phyloP scores from a whole-genome alignment of 768 basidiomycete genomes.

The Hygrophoropsis aurantiaca region DNA sequence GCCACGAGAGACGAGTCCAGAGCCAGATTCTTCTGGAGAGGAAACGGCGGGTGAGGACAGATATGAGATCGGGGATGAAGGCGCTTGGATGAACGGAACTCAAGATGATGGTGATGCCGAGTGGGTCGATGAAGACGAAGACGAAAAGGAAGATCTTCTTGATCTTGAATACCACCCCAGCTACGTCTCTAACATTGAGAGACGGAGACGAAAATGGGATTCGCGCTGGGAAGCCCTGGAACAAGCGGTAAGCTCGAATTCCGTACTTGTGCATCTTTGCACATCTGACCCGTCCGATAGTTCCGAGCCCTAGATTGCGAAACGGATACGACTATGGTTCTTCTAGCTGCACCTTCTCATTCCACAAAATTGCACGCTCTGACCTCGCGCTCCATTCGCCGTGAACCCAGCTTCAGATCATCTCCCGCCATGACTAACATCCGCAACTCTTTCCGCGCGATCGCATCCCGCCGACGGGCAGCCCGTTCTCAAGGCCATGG shows the following conservation, averaged over 20 bases:
- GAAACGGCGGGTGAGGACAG: conserved; percentile 73
- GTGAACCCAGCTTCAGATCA: conserved; percentile 45
- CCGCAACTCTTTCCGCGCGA: conserved; percentile 55
- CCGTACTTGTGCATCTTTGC: not conserved
- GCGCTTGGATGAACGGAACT: conserved; percentile 32
- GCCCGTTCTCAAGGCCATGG: conserved; percentile 43
- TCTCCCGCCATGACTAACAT: conserved; percentile 53
- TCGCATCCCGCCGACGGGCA: conserved; percentile 56
- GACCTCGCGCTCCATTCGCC: conserved; percentile 68
- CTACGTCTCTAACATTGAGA: conserved; percentile 65
- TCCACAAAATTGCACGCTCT: conserved; percentile 62
- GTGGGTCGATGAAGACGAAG: conserved; percentile 72
- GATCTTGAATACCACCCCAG: conserved; percentile 77
- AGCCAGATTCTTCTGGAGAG: conserved; percentile 73
- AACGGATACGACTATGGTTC: conserved; percentile 75
- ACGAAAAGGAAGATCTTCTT: conserved; percentile 67
- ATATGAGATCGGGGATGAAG: conserved; percentile 40
- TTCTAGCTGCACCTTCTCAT: conserved; percentile 76
- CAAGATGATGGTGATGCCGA: conserved; percentile 50
- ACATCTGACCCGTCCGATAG: conserved; percentile 35
- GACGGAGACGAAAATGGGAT: conserved; percentile 71
- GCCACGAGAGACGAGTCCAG: conserved; percentile 78
- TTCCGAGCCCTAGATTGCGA: conserved; percentile 79
- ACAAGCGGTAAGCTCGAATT: conserved; percentile 54
- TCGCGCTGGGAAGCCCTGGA: conserved; percentile 72